Evolutionary conservation across 108 stramenopile species (phyloP), one percentile per base, ranked within the genome.

Genomic region (Thalassiosira profunda): DNA sequence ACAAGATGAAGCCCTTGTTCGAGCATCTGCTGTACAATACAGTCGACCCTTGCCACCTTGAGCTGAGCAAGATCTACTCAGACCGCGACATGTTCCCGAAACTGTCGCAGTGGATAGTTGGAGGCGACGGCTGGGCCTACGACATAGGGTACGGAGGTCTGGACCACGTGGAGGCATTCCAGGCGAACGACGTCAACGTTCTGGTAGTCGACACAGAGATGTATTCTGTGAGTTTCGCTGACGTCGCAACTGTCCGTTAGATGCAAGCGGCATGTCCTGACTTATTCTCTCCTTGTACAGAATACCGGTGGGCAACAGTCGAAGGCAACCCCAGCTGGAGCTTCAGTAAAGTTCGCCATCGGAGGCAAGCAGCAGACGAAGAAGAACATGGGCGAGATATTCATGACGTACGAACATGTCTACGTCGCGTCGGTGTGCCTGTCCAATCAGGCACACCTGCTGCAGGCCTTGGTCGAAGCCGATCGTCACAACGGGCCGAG

Each of bases 111-210:
- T 86, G 85, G 85, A 86, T 86, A 29, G 80, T 81, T 24, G 85
- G 85, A 1, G 85, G 85, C 2, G 85, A 86, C 59, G 85, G 85
- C n/a, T 86, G 85, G 85, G 85, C 85, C 4, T 86, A 86, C 58
- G 85, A 86, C 30, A 86, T 86, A 38, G 85, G 85, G 20, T 86
- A 72, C 63, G 82, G 82, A 31, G 82, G 82, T 20, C 62, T 86
- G 4, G 85, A 86, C 53, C 85, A 86, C 30, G 67, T 83, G 21
- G 79, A 86, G 62, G 85, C 85, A 4, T 86, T 86, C 51, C 69
- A 83, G 47, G 56, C 81, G 28, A 86, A 86, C 54, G 85, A 86
- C 71, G 82, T 86, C 8, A 86, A 86, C 25, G 85, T 86, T 12
- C 52, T 86, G 25, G 82, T 86, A 8, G 82, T 86, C 7, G 85